These are phyloP conservation scores for Wickerhamiella slavikovae DNA, from an alignment of 805 yeast species.

Conservation along the genomic window DNA sequence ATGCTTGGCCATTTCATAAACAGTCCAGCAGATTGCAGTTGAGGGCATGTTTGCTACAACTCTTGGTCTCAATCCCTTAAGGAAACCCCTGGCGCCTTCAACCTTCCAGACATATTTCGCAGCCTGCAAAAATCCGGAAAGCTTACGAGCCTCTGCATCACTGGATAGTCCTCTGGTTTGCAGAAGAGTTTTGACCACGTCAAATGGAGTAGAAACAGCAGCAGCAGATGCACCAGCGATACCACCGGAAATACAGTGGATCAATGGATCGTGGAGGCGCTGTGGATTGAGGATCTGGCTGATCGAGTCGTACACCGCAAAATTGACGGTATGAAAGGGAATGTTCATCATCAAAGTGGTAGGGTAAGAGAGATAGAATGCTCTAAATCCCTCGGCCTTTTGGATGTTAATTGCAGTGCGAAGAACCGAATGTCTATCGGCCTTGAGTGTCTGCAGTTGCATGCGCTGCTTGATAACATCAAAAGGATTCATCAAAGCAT, in stretches of 20 bases:
- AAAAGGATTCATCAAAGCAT: constrained; percentile 93
- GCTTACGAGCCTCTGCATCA: constrained; percentile 24
- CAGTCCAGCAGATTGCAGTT: constrained; percentile 94
- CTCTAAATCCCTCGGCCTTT: constrained; percentile 27
- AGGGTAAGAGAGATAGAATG: constrained; percentile 84
- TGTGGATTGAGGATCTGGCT: constrained; percentile 61
- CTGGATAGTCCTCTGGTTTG: constrained; percentile 44
- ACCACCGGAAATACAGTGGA: constrained; percentile 86
- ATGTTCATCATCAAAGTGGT: constrained; percentile 80
- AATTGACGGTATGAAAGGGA: constrained; percentile 88
- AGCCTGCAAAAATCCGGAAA: constrained; percentile 52
- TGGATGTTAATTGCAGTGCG: constrained; percentile 15
- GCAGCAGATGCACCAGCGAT: constrained; percentile 90
- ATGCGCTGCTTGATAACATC: constrained; percentile 90
- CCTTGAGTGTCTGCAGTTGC: constrained; percentile 29
- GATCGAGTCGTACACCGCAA: constrained; percentile 74
- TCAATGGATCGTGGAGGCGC: constrained; percentile 61
- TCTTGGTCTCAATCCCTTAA: constrained; percentile 77
- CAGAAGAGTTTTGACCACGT: constrained; percentile 70
- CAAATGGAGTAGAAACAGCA: constrained; percentile 85
- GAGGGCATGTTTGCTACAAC: constrained; percentile 84
- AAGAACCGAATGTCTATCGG: constrained; percentile 13
- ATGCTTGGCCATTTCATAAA: constrained; percentile 90
- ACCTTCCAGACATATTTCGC: constrained; percentile 36
- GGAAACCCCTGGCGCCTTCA: constrained; percentile 36